These are phyloP conservation scores for Alloascoidea hylecoeti DNA, from an alignment of 805 yeast genomes.

Conservation along the genomic window DNA sequence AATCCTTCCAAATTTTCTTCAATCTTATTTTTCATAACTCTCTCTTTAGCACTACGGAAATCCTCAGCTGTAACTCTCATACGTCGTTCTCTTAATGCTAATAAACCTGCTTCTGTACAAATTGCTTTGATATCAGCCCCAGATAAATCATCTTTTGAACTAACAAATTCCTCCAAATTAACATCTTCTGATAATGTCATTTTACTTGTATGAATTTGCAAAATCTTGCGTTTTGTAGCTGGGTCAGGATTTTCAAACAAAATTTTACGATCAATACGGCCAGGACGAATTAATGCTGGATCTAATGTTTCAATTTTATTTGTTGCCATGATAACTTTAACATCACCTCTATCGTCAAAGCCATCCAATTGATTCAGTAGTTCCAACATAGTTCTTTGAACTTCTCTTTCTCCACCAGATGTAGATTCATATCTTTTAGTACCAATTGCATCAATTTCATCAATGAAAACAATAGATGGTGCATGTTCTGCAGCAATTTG, in stretches of 20 bases:
- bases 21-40: slow-evolving; percentile 90
- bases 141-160: slow-evolving; percentile 83
- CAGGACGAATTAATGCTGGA: slow-evolving; percentile 94
- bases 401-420: slow-evolving; percentile 94
- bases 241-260: slow-evolving; percentile 94
- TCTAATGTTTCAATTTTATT: slow-evolving; percentile 88
- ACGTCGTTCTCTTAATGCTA: slow-evolving; percentile 91
- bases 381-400: slow-evolving; percentile 96
- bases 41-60: slow-evolving; percentile 85
- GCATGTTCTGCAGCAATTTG: slow-evolving; percentile 96
- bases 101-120: slow-evolving; percentile 93
- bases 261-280: slow-evolving; percentile 92
- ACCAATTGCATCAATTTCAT: slow-evolving; percentile 98
- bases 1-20: slow-evolving; percentile 94
- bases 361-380: slow-evolving; percentile 92
- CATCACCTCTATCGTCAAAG: slow-evolving; percentile 93
- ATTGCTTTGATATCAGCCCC: slow-evolving; percentile 98
- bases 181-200: slow-evolving; percentile 86
- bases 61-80: slow-evolving; percentile 95
- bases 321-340: slow-evolving; percentile 96
- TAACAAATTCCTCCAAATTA: slow-evolving; percentile 77
- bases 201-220: slow-evolving; percentile 82
- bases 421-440: slow-evolving; percentile 88
- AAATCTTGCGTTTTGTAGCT: slow-evolving; percentile 82
- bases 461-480: slow-evolving; percentile 96